These are phyloP conservation scores for Eutypa lata DNA, from an alignment of 2,329 filamentous ascomycete genomes.

Conservation along the genomic window DNA sequence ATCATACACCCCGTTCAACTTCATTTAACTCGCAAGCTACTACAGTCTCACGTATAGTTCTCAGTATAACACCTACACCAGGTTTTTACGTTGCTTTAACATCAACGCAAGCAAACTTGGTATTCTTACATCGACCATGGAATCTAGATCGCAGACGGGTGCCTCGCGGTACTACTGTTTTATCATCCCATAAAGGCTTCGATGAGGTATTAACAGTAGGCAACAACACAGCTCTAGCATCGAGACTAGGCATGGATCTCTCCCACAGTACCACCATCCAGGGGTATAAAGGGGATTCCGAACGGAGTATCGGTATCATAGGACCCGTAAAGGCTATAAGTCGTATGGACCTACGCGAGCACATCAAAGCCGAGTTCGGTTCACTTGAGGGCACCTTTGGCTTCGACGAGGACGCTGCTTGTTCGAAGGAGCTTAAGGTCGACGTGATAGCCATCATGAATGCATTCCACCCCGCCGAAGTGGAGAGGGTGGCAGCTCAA, in stretches of 20 bases:
- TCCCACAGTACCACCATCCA: slow-evolving; percentile 3
- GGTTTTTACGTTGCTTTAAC: slow-evolving; percentile 12
- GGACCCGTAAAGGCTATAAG: background rate
- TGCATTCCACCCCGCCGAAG: slow-evolving; percentile 15
- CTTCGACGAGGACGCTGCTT: background rate
- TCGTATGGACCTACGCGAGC: background rate
- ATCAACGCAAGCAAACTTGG: background rate
- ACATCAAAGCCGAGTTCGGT: slow-evolving; percentile 4
- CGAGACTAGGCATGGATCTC: slow-evolving; percentile 4
- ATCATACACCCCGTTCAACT: slow-evolving; percentile 9
- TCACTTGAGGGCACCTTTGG: slow-evolving; percentile 4
- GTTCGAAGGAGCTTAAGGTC: background rate
- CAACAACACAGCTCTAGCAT: slow-evolving; percentile 10
- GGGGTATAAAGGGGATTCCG: slow-evolving; percentile 14
- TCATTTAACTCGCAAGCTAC: background rate
- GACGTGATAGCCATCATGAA: slow-evolving; percentile 14
- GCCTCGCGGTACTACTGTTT: slow-evolving; percentile 7
- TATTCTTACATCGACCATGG: slow-evolving; percentile 16
- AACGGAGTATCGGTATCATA: slow-evolving; percentile 12
- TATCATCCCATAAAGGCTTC: slow-evolving; percentile 14
- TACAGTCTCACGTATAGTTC: slow-evolving; percentile 4
- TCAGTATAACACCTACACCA: slow-evolving; percentile 14
- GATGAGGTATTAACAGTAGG: slow-evolving; percentile 16
- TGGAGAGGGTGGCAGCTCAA: slow-evolving; percentile 5
- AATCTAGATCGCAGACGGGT: slow-evolving; percentile 8